These are phyloP conservation scores for Pyrenophora teres DNA, from an alignment of 2,329 filamentous ascomycete species.

Conservation along the genomic window DNA sequence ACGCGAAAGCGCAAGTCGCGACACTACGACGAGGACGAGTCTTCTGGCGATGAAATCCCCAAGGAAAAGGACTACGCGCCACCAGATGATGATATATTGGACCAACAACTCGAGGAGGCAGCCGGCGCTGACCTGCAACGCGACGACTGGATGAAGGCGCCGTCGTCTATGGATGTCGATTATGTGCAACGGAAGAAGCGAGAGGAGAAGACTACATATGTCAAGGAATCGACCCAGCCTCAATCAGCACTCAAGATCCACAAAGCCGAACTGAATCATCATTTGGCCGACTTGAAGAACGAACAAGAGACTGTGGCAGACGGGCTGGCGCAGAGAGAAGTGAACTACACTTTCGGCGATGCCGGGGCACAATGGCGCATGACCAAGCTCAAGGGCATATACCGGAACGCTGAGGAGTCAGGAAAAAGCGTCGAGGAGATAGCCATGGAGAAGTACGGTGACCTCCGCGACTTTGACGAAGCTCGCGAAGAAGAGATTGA, in stretches of 20 bases:
- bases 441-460: slow-evolving; percentile 80
- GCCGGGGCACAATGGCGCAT: slow-evolving; percentile 91
- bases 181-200: slow-evolving; percentile 70
- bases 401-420: slow-evolving; percentile 75
- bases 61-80: slow-evolving; percentile 53
- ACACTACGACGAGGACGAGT: slow-evolving; percentile 41
- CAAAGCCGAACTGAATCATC: slow-evolving; percentile 77
- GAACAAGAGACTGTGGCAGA: slow-evolving; percentile 36
- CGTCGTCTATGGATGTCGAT: slow-evolving; percentile 80
- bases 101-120: slow-evolving; percentile 48
- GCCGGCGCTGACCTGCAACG: slow-evolving; percentile 59
- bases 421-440: slow-evolving; percentile 78
- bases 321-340: slow-evolving; percentile 62
- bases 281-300: slow-evolving; percentile 62
- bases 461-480: slow-evolving; percentile 84
- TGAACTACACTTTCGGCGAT: slow-evolving; percentile 88
- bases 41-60: slow-evolving; percentile 39
- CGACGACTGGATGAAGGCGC: slow-evolving; percentile 94
- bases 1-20: slow-evolving; percentile 40
- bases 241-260: slow-evolving; percentile 75
- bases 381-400: slow-evolving; percentile 89
- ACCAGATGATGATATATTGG: slow-evolving; percentile 51
- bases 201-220: slow-evolving; percentile 50
- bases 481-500: slow-evolving; percentile 93
- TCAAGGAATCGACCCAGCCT: slow-evolving; percentile 55